Percentiles rank a stretch among this genome's conserved stretches.
Conservation (phyloP, 176 grass and related monocot genomes). For the Aegilops bicornis region DNA sequence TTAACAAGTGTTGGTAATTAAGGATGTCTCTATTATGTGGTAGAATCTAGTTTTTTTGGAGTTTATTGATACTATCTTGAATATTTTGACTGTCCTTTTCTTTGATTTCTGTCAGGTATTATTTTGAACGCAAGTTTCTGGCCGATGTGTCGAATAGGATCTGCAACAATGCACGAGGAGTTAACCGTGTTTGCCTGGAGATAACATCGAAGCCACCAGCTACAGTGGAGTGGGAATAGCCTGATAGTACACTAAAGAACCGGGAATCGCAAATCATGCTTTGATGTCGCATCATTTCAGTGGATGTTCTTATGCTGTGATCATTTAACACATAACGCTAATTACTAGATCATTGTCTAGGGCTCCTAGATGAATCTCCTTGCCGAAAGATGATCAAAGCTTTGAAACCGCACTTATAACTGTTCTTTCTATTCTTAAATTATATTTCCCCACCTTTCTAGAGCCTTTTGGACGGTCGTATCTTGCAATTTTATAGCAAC, state of each 20-base stretch:
- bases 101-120: slow-evolving; percentile 51
- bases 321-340: too few relatives aligned
- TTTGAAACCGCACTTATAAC: too few relatives aligned
- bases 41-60: not conserved
- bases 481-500: too few relatives aligned
- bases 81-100: not conserved
- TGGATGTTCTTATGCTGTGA: not conserved
- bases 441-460: too few relatives aligned
- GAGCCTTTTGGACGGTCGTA: too few relatives aligned
- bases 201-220: slow-evolving; percentile 83
- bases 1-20: not conserved
- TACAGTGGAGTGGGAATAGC: slow-evolving; percentile 81
- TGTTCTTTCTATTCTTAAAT: too few relatives aligned
- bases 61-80: not conserved
- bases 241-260: slow-evolving; percentile 17
- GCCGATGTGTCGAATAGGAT: slow-evolving; percentile 67
- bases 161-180: slow-evolving; percentile 70
- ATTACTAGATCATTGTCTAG: too few relatives aligned
- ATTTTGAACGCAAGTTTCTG: slow-evolving; percentile 70
- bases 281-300: slow-evolving; percentile 33
- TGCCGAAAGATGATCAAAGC: too few relatives aligned
- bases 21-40: not conserved
- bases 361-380: too few relatives aligned
- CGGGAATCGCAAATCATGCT: slow-evolving; percentile 18
- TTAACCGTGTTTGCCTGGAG: slow-evolving; percentile 74